Percentiles rank a stretch among this genome's conserved stretches.
Conservation (phyloP, 495 filamentous ascomycete genomes). For the Pyronema domesticum region DNA sequence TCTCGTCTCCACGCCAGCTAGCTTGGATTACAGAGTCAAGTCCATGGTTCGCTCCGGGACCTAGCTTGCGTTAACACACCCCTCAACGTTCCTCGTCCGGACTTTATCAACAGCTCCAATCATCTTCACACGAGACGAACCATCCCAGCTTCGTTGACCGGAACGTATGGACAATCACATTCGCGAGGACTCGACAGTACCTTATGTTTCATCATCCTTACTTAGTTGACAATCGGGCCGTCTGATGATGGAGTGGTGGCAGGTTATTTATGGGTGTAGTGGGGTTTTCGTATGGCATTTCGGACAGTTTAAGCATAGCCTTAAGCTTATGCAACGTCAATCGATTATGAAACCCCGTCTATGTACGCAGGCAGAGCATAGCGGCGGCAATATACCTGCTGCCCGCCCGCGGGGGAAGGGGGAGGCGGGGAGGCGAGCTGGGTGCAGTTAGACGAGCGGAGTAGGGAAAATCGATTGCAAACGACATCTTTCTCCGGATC, state of each 20-base stretch:
- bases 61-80: neutral
- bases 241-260: conserved; percentile 5
- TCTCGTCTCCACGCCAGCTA: neutral
- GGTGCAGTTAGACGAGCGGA: conserved; percentile 6
- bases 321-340: conserved; percentile 20
- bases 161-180: conserved; percentile 24
- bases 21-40: neutral
- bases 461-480: neutral
- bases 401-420: too few relatives aligned
- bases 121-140: neutral
- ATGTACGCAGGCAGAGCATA: conserved; percentile 17
- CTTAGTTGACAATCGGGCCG: conserved; percentile 7
- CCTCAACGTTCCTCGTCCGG: neutral
- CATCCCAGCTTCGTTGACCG: conserved; percentile 23
- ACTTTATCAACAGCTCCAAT: neutral
- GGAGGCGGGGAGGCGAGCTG: conserved; percentile 3
- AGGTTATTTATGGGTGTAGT: conserved; percentile 12
- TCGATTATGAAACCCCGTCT: conserved; percentile 16
- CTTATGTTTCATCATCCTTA: conserved; percentile 11
- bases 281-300: neutral
- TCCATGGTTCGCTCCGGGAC: neutral
- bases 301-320: conserved; percentile 1
- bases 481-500: neutral
- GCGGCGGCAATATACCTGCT: conserved; percentile 20
- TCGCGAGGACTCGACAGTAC: conserved; percentile 18